Percentiles rank a stretch among this genome's conserved stretches.
These are phyloP conservation scores for Aspergillus ochraceoroseus DNA, from an alignment of 2,329 filamentous ascomycete genomes.

Conservation along the genomic window DNA sequence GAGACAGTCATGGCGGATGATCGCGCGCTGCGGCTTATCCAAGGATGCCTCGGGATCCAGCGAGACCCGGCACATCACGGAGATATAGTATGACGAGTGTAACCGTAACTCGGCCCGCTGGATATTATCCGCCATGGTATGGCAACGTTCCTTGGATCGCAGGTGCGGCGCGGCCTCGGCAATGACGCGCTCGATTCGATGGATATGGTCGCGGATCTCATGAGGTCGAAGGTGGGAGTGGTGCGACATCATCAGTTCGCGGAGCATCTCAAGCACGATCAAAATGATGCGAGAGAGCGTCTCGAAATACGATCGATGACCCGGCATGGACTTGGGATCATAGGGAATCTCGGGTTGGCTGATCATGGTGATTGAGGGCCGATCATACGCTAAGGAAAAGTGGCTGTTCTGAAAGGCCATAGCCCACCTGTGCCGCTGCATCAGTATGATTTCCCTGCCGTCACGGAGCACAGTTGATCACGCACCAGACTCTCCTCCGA, in stretches of 20 bases:
- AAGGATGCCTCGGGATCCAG: slow-evolving; percentile 42
- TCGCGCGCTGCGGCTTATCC: slow-evolving; percentile 34
- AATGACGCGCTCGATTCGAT: slow-evolving; percentile 52
- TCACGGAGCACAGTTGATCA: not conserved
- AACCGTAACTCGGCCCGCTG: slow-evolving; percentile 56
- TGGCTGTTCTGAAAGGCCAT: slow-evolving; percentile 58
- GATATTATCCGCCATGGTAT: slow-evolving; percentile 46
- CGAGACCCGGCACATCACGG: slow-evolving; percentile 55
- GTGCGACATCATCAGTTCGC: slow-evolving; percentile 48
- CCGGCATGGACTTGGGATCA: slow-evolving; percentile 48
- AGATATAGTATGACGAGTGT: slow-evolving; percentile 58
- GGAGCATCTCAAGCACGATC: slow-evolving; percentile 51
- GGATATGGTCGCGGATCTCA: slow-evolving; percentile 52
- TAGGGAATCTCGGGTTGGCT: slow-evolving; percentile 47
- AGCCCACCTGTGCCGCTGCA: slow-evolving; percentile 43
- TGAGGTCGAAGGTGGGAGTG: slow-evolving; percentile 48
- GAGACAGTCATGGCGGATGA: slow-evolving; percentile 50
- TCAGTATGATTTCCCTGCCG: not conserved
- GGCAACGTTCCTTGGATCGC: slow-evolving; percentile 44
- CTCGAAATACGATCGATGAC: slow-evolving; percentile 52
- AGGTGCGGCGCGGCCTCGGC: slow-evolving; percentile 54
- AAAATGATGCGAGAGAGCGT: slow-evolving; percentile 52
- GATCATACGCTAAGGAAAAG: slow-evolving; percentile 58
- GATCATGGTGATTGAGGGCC: slow-evolving; percentile 51
- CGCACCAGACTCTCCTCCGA: slow-evolving; percentile 38